Conservation (phyloP, 148 eudicot species). For the Persicaria tinctoria region DNA sequence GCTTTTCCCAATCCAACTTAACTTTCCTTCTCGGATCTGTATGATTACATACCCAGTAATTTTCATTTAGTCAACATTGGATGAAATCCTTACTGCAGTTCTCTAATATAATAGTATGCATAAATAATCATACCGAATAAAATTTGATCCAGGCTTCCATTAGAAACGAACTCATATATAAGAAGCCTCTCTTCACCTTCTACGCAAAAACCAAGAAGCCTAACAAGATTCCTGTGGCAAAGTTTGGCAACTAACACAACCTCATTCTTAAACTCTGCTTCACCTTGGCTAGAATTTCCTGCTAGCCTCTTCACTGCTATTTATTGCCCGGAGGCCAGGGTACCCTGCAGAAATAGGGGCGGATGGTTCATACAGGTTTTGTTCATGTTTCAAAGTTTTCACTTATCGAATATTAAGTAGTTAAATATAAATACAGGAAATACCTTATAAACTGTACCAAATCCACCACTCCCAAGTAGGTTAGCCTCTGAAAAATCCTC, state of each 20-base stretch:
- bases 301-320: slow-evolving; percentile 8
- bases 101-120: background rate
- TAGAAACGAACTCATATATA: background rate
- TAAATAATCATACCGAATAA: background rate
- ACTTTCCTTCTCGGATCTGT: slow-evolving; percentile 34
- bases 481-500: too few species aligned
- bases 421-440: too few species aligned
- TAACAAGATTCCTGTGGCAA: background rate
- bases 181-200: background rate
- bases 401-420: too few species aligned
- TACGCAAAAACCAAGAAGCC: background rate
- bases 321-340: slow-evolving; percentile 1
- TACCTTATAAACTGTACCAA: slow-evolving; percentile 26
- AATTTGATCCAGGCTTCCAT: background rate
- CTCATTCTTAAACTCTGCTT: background rate
- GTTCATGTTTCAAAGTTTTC: too few species aligned
- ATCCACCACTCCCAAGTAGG: too few species aligned
- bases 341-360: background rate
- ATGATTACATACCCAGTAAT: background rate
- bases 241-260: background rate
- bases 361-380: background rate
- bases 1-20: slow-evolving; percentile 36
- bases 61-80: background rate
- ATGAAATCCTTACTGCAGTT: background rate
- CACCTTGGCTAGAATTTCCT: background rate